Evolutionary conservation across 1,284 basidiomycete genomes (phyloP).

Genomic region (Leccinum angustisporum): DNA sequence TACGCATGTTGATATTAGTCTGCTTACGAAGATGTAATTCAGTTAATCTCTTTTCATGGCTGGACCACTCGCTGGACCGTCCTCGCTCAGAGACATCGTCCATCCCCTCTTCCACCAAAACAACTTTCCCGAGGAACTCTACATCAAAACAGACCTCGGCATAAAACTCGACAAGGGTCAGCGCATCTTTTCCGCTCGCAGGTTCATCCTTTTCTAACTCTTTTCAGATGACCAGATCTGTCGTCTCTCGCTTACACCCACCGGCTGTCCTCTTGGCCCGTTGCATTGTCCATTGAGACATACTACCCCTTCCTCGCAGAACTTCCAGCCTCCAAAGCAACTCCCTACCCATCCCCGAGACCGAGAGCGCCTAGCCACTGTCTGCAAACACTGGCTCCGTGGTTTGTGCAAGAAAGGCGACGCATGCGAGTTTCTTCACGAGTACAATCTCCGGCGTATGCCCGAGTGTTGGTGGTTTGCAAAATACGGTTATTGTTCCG

Average conservation of each 20-base stretch:
- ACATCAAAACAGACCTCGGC: constrained; percentile 81
- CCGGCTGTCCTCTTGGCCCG: constrained; percentile 87
- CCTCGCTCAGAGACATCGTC: constrained; percentile 72
- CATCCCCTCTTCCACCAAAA: constrained; percentile 93
- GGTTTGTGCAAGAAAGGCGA: constrained; percentile 99
- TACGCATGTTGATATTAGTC: no score
- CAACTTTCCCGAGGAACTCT: constrained; percentile 82
- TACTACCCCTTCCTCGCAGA: constrained; percentile 79
- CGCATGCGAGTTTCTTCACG: constrained; percentile 98
- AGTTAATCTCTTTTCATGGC: constrained; percentile 27
- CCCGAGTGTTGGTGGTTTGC: constrained; percentile 99
- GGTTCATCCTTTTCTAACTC: neutral
- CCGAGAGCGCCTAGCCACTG: constrained; percentile 84
- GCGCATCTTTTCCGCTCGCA: constrained; percentile 8
- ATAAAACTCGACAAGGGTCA: constrained; percentile 92
- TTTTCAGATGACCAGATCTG: constrained; percentile 87
- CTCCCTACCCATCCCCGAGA: constrained; percentile 80
- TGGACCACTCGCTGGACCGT: constrained; percentile 63
- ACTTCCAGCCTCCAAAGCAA: constrained; percentile 86
- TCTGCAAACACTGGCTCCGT: constrained; percentile 99
- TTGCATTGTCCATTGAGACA: constrained; percentile 89
- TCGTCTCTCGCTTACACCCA: constrained; percentile 72
- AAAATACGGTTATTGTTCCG: constrained; percentile 97
- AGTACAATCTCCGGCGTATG: constrained; percentile 97
- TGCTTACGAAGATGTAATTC: neutral